These are phyloP conservation scores for Hypoxylon subgilvum DNA, from an alignment of 495 filamentous ascomycete species.

Conservation along the genomic window DNA sequence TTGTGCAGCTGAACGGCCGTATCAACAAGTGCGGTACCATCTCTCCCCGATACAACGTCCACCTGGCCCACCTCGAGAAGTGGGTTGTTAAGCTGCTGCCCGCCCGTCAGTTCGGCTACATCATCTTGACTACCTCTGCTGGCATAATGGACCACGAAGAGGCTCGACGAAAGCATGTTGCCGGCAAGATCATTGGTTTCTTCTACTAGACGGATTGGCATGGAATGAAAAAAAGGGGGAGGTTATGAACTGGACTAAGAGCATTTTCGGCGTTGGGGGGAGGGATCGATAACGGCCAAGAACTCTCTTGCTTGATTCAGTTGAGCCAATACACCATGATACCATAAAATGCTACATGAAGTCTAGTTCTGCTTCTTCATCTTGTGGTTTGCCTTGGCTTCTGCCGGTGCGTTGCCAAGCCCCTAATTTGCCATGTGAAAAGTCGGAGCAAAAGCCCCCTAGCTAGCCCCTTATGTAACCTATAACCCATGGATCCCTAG, in stretches of 20 bases:
- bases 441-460: too few species aligned
- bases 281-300: constrained; percentile 33
- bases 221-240: constrained; percentile 16
- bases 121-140: constrained; percentile 96
- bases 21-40: constrained; percentile 99
- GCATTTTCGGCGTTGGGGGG: constrained; percentile 44
- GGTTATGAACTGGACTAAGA: constrained; percentile 27
- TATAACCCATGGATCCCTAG: too few species aligned
- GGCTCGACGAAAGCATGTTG: constrained; percentile 95
- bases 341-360: constrained; percentile 39
- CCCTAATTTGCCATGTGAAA: neutral
- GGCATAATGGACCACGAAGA: constrained; percentile 99
- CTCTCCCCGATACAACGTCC: constrained; percentile 97
- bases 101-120: constrained; percentile 98
- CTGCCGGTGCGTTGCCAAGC: constrained; percentile 7
- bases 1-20: constrained; percentile 59
- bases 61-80: constrained; percentile 95
- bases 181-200: constrained; percentile 95
- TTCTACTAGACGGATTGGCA: constrained; percentile 72
- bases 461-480: too few species aligned
- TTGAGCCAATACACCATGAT: constrained; percentile 39
- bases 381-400: too few species aligned
- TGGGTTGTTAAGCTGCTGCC: constrained; percentile 98
- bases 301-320: constrained; percentile 23
- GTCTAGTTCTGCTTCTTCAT: constrained; percentile 23